Conservation (phyloP, 148 eudicot genomes). For the Arctostaphylos glauca region DNA sequence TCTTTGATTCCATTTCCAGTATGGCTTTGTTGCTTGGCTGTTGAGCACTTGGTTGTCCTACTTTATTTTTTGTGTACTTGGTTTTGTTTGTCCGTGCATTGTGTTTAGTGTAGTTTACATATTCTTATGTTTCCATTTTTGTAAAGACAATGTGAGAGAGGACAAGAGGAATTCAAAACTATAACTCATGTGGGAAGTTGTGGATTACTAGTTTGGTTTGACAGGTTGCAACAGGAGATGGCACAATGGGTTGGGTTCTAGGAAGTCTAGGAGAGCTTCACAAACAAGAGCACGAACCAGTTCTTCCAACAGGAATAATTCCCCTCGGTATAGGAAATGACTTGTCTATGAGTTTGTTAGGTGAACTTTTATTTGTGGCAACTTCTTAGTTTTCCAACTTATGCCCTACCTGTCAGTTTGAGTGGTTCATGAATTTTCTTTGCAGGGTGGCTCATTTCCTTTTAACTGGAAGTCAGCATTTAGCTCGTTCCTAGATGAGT, state of each 20-base stretch:
- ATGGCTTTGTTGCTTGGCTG: too few relatives aligned
- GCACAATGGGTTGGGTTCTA: conserved; percentile 97
- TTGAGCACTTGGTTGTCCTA: too few relatives aligned
- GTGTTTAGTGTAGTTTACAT: too few relatives aligned
- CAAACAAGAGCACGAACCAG: conserved; percentile 62
- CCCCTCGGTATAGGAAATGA: conserved; percentile 99
- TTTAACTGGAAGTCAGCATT: conserved; percentile 80
- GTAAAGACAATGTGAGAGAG: too few relatives aligned
- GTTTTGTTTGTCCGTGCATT: too few relatives aligned
- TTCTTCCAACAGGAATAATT: conserved; percentile 86
- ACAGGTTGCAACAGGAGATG: conserved; percentile 99
- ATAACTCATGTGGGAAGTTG: not conserved
- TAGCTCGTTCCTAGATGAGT: not conserved
- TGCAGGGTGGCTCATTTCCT: conserved; percentile 96
- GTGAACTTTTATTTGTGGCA: conserved; percentile 34
- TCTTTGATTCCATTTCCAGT: too few relatives aligned
- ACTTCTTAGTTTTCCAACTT: conserved; percentile 3
- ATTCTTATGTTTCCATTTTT: too few relatives aligned
- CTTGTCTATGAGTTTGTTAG: conserved; percentile 95
- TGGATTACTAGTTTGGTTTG: conserved; percentile 16
- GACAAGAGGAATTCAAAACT: too few relatives aligned
- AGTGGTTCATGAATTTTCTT: conserved; percentile 12
- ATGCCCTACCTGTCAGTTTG: conserved; percentile 10
- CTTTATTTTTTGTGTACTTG: too few relatives aligned
- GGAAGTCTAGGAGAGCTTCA: conserved; percentile 90